These are phyloP conservation scores for Aspergillus novofumigatus DNA, from an alignment of 2,329 filamentous ascomycete species.

Conservation along the genomic window DNA sequence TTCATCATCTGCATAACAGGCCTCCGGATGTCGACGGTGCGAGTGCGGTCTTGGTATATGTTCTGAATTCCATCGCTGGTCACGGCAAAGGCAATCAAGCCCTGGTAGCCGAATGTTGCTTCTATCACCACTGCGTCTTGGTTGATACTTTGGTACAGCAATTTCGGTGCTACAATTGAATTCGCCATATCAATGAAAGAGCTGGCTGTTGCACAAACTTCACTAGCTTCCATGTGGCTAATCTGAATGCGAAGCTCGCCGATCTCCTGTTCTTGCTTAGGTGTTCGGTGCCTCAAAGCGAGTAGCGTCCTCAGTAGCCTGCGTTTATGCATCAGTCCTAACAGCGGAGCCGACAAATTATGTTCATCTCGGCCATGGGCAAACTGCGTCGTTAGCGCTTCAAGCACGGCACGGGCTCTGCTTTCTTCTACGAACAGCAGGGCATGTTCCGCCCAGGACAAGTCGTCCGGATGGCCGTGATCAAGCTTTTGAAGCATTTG, in stretches of 20 bases:
- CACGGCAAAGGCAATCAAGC: constrained; percentile 17
- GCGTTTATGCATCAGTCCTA: constrained; percentile 13
- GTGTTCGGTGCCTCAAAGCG: constrained; percentile 4
- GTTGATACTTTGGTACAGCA: constrained; percentile 15
- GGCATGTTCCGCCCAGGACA: constrained; percentile 21
- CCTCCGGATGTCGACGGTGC: constrained; percentile 12
- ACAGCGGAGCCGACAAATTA: constrained; percentile 1
- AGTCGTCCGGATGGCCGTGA: constrained; percentile 13
- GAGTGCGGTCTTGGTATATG: constrained; percentile 6
- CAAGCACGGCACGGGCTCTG: constrained; percentile 18
- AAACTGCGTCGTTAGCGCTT: constrained; percentile 14
- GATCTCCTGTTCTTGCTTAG: constrained; percentile 8
- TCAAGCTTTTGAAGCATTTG: constrained; percentile 7
- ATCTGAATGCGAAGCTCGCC: background rate
- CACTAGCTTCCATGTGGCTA: background rate
- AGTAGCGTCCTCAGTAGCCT: constrained; percentile 12
- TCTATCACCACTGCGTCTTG: constrained; percentile 18
- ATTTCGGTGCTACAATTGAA: constrained; percentile 9
- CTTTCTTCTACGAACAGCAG: constrained; percentile 20
- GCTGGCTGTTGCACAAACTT: background rate
- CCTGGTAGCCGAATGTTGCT: constrained; percentile 14
- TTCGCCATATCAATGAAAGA: constrained; percentile 18
- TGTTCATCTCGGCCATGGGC: background rate
- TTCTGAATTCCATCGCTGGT: constrained; percentile 18
- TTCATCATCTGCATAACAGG: constrained; percentile 20